Conservation (phyloP, 345 rosid genomes). For the Citrus australasica region DNA sequence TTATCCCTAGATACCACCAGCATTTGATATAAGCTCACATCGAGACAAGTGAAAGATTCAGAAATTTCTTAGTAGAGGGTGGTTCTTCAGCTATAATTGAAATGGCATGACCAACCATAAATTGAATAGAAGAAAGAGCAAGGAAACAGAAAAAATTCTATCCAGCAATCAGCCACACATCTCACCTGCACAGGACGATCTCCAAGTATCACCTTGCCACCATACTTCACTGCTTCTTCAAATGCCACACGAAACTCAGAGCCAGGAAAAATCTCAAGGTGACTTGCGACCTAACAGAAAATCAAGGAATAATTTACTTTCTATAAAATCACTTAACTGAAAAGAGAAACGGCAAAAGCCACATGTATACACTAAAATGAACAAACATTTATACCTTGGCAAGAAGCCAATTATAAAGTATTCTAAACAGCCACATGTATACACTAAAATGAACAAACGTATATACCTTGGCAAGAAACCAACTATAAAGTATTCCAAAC, state of each 20-base stretch:
- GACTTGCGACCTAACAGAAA: constrained; percentile 59
- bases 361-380: constrained; percentile 1
- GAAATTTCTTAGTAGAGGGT: not conserved
- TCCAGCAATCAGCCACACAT: constrained; percentile 8
- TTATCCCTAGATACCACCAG: not conserved
- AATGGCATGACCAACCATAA: not conserved
- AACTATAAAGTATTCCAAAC: constrained; percentile 87
- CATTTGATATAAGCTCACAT: not conserved
- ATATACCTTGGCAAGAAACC: constrained; percentile 92
- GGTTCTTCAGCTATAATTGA: not conserved
- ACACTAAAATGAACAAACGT: constrained; percentile 19
- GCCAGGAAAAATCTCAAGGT: constrained; percentile 87
- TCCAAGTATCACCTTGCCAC: constrained; percentile 80
- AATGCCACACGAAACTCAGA: constrained; percentile 90
- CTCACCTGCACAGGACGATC: constrained; percentile 92
- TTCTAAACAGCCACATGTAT: not conserved
- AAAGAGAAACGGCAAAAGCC: not conserved
- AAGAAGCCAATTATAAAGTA: constrained; percentile 88
- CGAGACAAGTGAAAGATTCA: not conserved
- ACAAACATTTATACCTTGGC: constrained; percentile 59
- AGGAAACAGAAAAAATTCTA: not conserved
- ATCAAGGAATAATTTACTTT: not conserved
- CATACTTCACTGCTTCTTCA: constrained; percentile 86
- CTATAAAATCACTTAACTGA: not conserved
- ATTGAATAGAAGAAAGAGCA: not conserved